phyloP scores from a whole-genome alignment of 2,329 filamentous ascomycete genomes.

The Microdochium nivale region DNA sequence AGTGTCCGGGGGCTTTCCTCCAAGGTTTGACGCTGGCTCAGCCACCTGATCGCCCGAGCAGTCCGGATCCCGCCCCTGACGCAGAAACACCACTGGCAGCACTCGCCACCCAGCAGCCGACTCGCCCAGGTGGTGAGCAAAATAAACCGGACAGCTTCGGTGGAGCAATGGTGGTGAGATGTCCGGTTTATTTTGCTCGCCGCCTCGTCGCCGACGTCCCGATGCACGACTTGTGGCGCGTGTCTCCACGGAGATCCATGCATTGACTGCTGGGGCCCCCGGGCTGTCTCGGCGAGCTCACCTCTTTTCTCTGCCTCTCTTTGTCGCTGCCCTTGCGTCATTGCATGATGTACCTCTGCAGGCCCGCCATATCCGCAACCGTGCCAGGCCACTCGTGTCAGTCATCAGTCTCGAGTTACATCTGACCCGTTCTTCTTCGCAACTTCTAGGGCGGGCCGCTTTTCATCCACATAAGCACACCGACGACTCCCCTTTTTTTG shows the following conservation, averaged over 20 bases:
- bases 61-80: not conserved
- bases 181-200: too few relatives aligned
- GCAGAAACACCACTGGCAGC: not conserved
- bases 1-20: too few relatives aligned
- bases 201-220: not conserved
- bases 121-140: too few relatives aligned
- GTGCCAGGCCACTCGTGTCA: not conserved
- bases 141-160: too few relatives aligned
- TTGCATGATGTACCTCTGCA: not conserved
- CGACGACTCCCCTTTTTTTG: slow-evolving; percentile 13
- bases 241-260: not conserved
- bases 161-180: too few relatives aligned
- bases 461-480: not conserved
- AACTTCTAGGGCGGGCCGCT: not conserved
- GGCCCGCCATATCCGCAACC: not conserved
- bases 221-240: not conserved
- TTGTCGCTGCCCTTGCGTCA: not conserved
- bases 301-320: not conserved
- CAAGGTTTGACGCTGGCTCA: too few relatives aligned
- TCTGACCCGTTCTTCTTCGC: not conserved
- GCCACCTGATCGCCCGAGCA: not conserved
- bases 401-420: not conserved
- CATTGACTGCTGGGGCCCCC: not conserved
- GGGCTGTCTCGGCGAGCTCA: too few relatives aligned
- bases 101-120: not conserved